Conservation (phyloP, 208 protist genomes). For the Tritrichomonas foetus region DNA sequence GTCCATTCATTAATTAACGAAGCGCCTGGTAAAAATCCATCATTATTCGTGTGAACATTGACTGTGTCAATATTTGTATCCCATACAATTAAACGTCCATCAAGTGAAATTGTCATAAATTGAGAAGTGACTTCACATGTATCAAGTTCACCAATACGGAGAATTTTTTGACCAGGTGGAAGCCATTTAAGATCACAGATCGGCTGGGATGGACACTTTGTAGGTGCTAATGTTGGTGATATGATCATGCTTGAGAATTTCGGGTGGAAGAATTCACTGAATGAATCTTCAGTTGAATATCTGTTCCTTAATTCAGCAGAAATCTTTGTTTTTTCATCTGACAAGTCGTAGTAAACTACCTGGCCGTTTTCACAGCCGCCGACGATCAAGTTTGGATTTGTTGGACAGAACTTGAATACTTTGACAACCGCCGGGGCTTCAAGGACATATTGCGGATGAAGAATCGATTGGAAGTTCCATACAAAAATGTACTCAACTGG, state of each 20-base stretch:
- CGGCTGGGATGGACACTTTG: not conserved
- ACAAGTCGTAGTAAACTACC: not conserved
- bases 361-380: not conserved
- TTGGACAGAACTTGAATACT: not conserved
- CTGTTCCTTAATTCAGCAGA: not conserved
- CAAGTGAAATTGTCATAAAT: not conserved
- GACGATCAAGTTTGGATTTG: not conserved
- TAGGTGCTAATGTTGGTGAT: not conserved
- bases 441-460: conserved; percentile 21
- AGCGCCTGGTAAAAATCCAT: not conserved
- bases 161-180: not conserved
- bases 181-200: conserved; percentile 5
- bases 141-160: not conserved
- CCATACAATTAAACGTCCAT: conserved; percentile 37
- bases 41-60: not conserved
- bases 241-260: not conserved
- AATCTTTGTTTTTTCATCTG: conserved; percentile 18
- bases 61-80: not conserved
- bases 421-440: not conserved
- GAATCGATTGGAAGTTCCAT: conserved; percentile 20
- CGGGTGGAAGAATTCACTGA: not conserved
- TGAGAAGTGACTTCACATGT: not conserved
- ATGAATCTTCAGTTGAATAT: conserved; percentile 41
- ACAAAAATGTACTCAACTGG: not conserved
- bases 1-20: conserved; percentile 24